Evolutionary conservation across 1,139 yeast genomes (phyloP).

Genomic region (Sugiyamaella castrensis): DNA sequence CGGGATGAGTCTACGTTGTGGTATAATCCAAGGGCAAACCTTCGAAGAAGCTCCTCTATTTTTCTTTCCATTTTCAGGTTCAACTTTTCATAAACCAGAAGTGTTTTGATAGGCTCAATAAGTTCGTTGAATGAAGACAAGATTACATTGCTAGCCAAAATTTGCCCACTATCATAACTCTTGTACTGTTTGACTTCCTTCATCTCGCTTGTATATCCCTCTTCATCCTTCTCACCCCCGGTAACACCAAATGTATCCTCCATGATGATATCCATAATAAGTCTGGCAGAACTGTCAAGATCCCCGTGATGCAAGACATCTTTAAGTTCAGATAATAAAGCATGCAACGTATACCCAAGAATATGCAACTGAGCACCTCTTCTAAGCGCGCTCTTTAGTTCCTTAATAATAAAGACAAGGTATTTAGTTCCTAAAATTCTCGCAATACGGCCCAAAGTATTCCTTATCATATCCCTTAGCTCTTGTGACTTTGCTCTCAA

Average conservation of each 20-base stretch:
- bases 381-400: conserved; percentile 71
- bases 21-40: conserved; percentile 74
- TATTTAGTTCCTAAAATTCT: conserved; percentile 68
- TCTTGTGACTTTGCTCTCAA: conserved; percentile 85
- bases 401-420: conserved; percentile 69
- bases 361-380: conserved; percentile 95
- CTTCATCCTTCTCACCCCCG: conserved; percentile 93
- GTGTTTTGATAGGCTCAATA: conserved; percentile 63
- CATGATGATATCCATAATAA: conserved; percentile 74
- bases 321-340: conserved; percentile 55
- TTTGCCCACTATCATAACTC: conserved; percentile 83
- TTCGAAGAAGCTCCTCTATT: conserved; percentile 71
- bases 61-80: conserved; percentile 68
- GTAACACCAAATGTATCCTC: conserved; percentile 91
- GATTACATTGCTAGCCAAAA: conserved; percentile 64
- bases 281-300: conserved; percentile 61
- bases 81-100: conserved; percentile 62
- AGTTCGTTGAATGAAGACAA: conserved; percentile 58
- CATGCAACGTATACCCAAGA: conserved; percentile 81
- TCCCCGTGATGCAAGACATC: conserved; percentile 61
- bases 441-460: conserved; percentile 65
- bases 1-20: conserved; percentile 61
- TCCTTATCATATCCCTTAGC: conserved; percentile 82
- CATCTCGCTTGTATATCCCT: conserved; percentile 81
- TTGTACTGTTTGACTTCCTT: conserved; percentile 88